Conservation (phyloP, 345 rosid species). For the Psidium friedrichsthalianum region DNA sequence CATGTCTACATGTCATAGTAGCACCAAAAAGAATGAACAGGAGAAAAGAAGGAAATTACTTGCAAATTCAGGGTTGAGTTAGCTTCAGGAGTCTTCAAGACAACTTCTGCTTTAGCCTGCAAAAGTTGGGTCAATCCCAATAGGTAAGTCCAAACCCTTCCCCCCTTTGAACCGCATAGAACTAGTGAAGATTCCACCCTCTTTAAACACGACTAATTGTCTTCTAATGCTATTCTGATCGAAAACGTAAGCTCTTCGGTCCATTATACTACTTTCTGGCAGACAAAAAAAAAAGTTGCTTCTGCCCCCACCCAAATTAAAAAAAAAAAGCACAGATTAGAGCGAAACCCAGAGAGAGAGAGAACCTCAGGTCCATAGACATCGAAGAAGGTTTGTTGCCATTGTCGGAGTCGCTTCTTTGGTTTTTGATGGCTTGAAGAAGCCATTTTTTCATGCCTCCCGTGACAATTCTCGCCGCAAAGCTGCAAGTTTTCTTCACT, state of each 20-base stretch:
- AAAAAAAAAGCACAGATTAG: background rate
- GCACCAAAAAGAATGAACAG: background rate
- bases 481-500: background rate
- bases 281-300: background rate
- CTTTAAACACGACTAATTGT: background rate
- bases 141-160: background rate
- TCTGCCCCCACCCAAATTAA: background rate
- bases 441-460: conserved; percentile 14
- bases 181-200: background rate
- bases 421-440: conserved; percentile 19
- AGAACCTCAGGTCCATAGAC: conserved; percentile 77
- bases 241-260: background rate
- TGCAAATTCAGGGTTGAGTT: conserved; percentile 52
- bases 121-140: background rate
- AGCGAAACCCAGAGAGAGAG: background rate
- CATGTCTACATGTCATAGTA: background rate
- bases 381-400: conserved; percentile 33
- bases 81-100: conserved; percentile 50
- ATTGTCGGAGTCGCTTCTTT: conserved; percentile 1
- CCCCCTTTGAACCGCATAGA: background rate
- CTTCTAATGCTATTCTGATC: background rate
- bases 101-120: conserved; percentile 82
- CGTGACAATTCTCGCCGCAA: background rate
- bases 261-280: background rate
- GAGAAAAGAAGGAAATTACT: conserved; percentile 20